phyloP scores from a whole-genome alignment of 768 basidiomycete species.

The Suillus alpinus region DNA sequence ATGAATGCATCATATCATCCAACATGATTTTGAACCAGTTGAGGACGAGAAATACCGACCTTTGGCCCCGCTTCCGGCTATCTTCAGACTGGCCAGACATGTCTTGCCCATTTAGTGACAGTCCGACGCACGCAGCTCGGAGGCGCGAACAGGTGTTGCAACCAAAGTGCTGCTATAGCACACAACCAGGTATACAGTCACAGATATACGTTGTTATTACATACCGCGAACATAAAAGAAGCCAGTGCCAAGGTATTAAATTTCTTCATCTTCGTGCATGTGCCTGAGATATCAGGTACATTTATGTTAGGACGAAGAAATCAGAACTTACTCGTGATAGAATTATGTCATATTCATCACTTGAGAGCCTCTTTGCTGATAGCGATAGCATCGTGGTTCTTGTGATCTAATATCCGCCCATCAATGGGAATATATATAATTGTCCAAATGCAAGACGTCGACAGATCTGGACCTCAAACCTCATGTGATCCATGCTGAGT shows the following conservation, averaged over 20 bases:
- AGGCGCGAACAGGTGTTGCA: too few species aligned
- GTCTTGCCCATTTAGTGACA: too few species aligned
- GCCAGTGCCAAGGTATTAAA: conserved; percentile 86
- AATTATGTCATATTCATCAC: conserved; percentile 84
- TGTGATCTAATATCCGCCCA: too few species aligned
- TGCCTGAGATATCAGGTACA: conserved; percentile 49
- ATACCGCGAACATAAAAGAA: conserved; percentile 90
- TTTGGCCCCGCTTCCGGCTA: too few species aligned
- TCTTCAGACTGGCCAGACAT: too few species aligned
- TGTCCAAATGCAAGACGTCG: conserved; percentile 62
- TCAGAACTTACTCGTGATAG: conserved; percentile 67
- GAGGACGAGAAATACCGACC: too few species aligned
- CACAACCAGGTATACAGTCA: too few species aligned
- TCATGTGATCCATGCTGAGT: conserved; percentile 52
- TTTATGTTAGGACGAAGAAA: not conserved
- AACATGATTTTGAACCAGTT: too few species aligned
- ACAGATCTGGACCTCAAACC: conserved; percentile 40
- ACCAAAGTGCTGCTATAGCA: too few species aligned
- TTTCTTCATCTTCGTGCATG: conserved; percentile 96
- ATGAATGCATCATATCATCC: too few species aligned
- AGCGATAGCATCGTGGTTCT: conserved; percentile 41
- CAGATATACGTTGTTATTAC: conserved; percentile 14
- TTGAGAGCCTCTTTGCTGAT: conserved; percentile 73
- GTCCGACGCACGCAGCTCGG: too few species aligned
- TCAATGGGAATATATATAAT: conserved; percentile 55